Evolutionary conservation across 1,284 basidiomycete species (phyloP).

Genomic region (Heterobasidion parviporum): DNA sequence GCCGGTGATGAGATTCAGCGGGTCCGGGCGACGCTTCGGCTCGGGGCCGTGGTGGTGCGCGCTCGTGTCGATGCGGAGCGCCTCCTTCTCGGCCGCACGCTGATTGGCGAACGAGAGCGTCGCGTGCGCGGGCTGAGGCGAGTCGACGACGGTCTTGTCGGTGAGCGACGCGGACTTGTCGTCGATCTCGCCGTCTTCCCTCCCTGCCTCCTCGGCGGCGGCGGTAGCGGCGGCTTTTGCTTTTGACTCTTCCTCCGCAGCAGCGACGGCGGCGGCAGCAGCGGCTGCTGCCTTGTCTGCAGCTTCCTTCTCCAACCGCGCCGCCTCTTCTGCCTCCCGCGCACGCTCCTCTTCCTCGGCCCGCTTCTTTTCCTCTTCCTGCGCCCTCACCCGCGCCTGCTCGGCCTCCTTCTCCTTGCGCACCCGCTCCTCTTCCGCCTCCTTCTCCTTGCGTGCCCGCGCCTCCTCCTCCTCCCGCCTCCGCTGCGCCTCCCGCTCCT

Average conservation of each 20-base stretch:
- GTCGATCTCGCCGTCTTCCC: slow-evolving; percentile 31
- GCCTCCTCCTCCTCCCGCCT: slow-evolving; percentile 27
- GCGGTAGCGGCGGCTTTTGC: background rate
- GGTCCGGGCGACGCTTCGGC: slow-evolving; percentile 54
- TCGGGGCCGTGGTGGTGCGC: slow-evolving; percentile 19
- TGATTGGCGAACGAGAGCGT: slow-evolving; percentile 15
- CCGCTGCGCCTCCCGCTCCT: slow-evolving; percentile 29
- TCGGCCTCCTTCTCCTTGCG: slow-evolving; percentile 18
- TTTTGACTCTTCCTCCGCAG: background rate
- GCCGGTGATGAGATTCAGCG: slow-evolving; percentile 57
- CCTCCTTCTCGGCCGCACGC: slow-evolving; percentile 30
- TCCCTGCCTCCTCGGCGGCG: slow-evolving; percentile 12
- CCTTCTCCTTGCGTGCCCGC: slow-evolving; percentile 18
- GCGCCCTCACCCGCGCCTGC: slow-evolving; percentile 24
- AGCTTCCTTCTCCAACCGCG: slow-evolving; percentile 30
- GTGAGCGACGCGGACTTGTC: slow-evolving; percentile 24
- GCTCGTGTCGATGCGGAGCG: slow-evolving; percentile 55
- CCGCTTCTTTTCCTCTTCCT: slow-evolving; percentile 24
- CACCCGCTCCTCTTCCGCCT: slow-evolving; percentile 15
- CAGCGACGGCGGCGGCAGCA: slow-evolving; percentile 13
- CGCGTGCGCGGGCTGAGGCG: slow-evolving; percentile 16
- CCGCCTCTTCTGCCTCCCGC: slow-evolving; percentile 11
- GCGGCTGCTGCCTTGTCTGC: slow-evolving; percentile 22
- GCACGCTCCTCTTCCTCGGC: slow-evolving; percentile 14
- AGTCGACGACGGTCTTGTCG: slow-evolving; percentile 15